A percentile compares a stretch with the other conserved stretches of the same genome.
phyloP scores from a whole-genome alignment of 1,284 basidiomycete genomes.

The Puccinia polysora region DNA sequence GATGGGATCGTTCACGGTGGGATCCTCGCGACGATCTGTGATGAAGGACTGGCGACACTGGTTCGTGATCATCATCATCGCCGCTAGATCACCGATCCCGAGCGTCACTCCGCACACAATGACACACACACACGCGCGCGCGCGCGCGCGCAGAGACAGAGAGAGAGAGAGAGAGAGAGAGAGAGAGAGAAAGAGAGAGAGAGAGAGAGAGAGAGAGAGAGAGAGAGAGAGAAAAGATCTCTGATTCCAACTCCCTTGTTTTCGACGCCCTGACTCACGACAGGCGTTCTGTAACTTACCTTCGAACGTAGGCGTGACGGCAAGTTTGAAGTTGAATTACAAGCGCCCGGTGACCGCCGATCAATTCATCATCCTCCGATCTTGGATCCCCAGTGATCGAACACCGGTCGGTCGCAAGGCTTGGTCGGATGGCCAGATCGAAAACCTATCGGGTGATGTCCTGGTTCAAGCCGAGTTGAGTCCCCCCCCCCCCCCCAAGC shows the following conservation, averaged over 20 bases:
- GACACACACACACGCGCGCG: too few species aligned
- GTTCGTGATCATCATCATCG: slow-evolving; percentile 57
- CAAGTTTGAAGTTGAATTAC: slow-evolving; percentile 67
- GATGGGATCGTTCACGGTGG: slow-evolving; percentile 94
- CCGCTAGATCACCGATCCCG: background rate
- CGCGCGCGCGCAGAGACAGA: too few species aligned
- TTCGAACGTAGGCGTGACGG: slow-evolving; percentile 36
- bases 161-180: too few species aligned
- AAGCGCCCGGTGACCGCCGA: slow-evolving; percentile 75
- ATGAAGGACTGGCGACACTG: slow-evolving; percentile 76
- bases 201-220: background rate
- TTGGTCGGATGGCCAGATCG: slow-evolving; percentile 22
- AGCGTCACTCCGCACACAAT: too few species aligned
- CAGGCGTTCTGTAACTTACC: slow-evolving; percentile 33
- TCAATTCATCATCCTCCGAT: slow-evolving; percentile 55
- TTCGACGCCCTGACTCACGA: too few species aligned
- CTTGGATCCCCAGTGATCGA: background rate
- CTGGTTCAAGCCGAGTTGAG: slow-evolving; percentile 40
- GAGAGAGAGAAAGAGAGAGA: background rate
- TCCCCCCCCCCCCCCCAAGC: background rate
- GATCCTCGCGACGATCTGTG: slow-evolving; percentile 78
- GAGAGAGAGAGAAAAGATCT: slow-evolving; percentile 40
- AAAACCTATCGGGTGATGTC: slow-evolving; percentile 16
- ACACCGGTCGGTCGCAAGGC: slow-evolving; percentile 22
- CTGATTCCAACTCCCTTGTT: background rate